A percentile compares a stretch with the other conserved stretches of the same genome.
Evolutionary conservation across 805 yeast species (phyloP).

Genomic region (Metschnikowia santaceciliae): DNA sequence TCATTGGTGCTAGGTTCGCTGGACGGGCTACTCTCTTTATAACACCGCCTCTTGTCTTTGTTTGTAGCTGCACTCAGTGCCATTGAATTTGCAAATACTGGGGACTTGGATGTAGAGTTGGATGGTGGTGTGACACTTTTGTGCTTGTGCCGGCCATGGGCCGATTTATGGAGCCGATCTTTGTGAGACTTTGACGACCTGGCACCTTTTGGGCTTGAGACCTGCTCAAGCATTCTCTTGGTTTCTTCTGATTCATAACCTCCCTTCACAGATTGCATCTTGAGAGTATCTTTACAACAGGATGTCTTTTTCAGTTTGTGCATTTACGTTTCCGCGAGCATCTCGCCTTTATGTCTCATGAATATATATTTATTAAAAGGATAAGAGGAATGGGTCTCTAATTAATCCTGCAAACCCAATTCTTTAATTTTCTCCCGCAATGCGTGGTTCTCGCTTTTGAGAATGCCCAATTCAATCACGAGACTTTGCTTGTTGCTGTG

Average conservation of each 20-base stretch:
- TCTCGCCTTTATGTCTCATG: background rate
- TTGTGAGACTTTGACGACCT: background rate
- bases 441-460: conserved; percentile 39
- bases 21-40: background rate
- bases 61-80: background rate
- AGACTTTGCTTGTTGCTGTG: conserved; percentile 73
- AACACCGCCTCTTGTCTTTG: background rate
- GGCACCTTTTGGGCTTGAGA: background rate
- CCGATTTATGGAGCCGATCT: background rate
- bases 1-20: background rate
- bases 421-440: conserved; percentile 14
- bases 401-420: conserved; percentile 4
- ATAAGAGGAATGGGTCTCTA: background rate
- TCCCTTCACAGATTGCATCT: background rate
- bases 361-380: background rate
- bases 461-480: conserved; percentile 61
- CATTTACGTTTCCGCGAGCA: background rate
- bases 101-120: background rate
- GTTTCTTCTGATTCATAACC: background rate
- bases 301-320: background rate
- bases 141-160: background rate
- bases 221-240: background rate
- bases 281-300: background rate
- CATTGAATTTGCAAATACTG: background rate
- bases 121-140: background rate